phyloP scores from a whole-genome alignment of 2,329 filamentous ascomycete genomes.

The Kalaharituber pfeilii region DNA sequence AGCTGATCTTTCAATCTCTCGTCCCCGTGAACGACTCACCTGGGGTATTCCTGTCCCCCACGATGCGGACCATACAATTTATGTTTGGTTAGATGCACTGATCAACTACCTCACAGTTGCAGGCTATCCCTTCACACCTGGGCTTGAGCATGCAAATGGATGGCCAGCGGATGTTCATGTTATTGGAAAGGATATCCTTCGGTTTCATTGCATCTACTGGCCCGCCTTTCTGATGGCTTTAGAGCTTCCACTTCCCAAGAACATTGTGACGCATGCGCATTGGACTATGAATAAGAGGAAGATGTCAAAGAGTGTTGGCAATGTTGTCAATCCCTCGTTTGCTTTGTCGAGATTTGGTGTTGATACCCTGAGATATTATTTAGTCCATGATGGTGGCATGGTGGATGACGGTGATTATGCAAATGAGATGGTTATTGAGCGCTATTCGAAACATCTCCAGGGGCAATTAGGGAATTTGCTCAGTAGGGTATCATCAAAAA shows the following conservation, averaged over 20 bases:
- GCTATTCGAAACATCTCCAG: conserved; percentile 66
- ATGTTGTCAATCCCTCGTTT: conserved; percentile 86
- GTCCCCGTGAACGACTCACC: conserved; percentile 55
- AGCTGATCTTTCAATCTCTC: conserved; percentile 74
- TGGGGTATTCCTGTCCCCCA: conserved; percentile 86
- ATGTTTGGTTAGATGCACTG: conserved; percentile 94
- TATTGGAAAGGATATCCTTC: conserved; percentile 88
- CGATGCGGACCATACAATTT: conserved; percentile 75
- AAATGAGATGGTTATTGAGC: conserved; percentile 54
- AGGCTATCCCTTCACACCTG: conserved; percentile 65
- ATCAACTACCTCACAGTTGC: conserved; percentile 83
- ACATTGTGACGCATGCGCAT: conserved; percentile 75
- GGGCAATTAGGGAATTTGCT: conserved; percentile 65
- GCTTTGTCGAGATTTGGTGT: conserved; percentile 77
- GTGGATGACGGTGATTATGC: conserved; percentile 66
- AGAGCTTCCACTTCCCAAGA: conserved; percentile 57
- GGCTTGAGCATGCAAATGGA: conserved; percentile 42
- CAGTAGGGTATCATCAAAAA: conserved; percentile 38
- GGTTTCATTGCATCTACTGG: conserved; percentile 97
- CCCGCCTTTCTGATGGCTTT: conserved; percentile 86
- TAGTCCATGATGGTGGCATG: conserved; percentile 64
- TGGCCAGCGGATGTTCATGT: conserved; percentile 91
- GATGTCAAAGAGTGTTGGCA: conserved; percentile 92
- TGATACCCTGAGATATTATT: conserved; percentile 77
- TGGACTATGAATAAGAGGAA: conserved; percentile 87